Evolutionary conservation across 306 rosid species (phyloP).

Genomic region (Fragaria vesca): DNA sequence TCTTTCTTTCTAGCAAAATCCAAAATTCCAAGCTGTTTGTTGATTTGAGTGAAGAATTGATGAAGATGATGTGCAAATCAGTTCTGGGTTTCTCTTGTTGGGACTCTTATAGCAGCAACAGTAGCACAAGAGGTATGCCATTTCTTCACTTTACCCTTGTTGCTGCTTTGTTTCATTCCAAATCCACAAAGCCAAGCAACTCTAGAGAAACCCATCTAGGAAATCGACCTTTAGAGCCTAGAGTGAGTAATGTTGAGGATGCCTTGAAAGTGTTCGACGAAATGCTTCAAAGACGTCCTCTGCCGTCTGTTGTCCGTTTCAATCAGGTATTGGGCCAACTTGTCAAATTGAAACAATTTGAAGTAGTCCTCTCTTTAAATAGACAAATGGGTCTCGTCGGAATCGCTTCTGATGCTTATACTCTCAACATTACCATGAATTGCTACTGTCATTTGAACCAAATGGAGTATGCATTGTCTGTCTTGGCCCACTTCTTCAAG

Average conservation of each 20-base stretch:
- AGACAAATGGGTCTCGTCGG: slow-evolving; percentile 18
- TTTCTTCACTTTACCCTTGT: too few species aligned
- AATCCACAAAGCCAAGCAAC: neutral
- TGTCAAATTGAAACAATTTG: slow-evolving; percentile 20
- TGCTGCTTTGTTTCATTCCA: neutral
- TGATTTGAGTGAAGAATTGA: too few species aligned
- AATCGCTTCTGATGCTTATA: slow-evolving; percentile 11
- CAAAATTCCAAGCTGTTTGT: too few species aligned
- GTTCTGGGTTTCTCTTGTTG: too few species aligned
- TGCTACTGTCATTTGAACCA: slow-evolving; percentile 32
- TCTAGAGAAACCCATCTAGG: neutral
- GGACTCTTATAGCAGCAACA: too few species aligned
- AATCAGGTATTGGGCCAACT: slow-evolving; percentile 19
- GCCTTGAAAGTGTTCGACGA: slow-evolving; percentile 28
- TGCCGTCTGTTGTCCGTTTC: slow-evolving; percentile 28
- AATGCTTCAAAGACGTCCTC: slow-evolving; percentile 28
- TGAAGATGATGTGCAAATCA: too few species aligned
- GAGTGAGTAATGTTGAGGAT: slow-evolving; percentile 1
- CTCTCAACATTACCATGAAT: slow-evolving; percentile 34
- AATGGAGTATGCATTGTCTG: slow-evolving; percentile 13
- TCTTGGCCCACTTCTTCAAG: slow-evolving; percentile 23
- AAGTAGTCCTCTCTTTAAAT: slow-evolving; percentile 18
- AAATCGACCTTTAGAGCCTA: neutral
- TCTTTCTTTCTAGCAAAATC: too few species aligned
- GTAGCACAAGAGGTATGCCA: too few species aligned